These are phyloP conservation scores for Aspergillus taichungensis DNA, from an alignment of 495 filamentous ascomycete species.

Conservation along the genomic window DNA sequence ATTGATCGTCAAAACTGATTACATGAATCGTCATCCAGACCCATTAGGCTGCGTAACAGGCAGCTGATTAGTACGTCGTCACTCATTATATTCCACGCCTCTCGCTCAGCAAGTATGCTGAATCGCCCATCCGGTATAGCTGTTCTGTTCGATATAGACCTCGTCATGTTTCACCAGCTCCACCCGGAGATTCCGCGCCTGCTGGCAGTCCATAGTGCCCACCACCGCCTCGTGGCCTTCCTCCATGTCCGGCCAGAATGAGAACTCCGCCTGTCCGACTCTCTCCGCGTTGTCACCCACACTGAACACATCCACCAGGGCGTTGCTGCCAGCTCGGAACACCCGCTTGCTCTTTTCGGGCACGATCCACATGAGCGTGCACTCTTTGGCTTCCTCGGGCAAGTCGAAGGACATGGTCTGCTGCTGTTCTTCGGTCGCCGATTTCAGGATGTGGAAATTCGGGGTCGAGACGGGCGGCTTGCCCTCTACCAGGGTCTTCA, in stretches of 20 bases:
- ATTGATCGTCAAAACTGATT: too few species aligned
- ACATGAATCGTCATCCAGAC: too few species aligned
- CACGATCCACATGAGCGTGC: neutral
- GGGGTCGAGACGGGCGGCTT: neutral
- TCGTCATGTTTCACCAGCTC: neutral
- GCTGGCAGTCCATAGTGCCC: neutral
- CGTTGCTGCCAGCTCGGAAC: constrained; percentile 1
- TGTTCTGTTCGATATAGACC: constrained; percentile 2
- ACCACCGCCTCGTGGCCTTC: neutral
- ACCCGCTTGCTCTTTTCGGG: neutral
- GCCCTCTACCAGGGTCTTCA: neutral
- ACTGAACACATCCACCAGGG: neutral
- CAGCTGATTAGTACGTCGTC: constrained; percentile 23
- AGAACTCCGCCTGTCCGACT: neutral
- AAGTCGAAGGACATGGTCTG: neutral
- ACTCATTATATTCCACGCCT: constrained; percentile 1
- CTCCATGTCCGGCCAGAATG: neutral
- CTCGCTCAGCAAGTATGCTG: neutral
- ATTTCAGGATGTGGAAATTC: constrained; percentile 1
- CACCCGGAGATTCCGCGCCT: neutral
- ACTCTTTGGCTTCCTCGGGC: neutral
- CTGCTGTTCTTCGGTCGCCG: neutral
- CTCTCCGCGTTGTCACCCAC: neutral
- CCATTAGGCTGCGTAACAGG: constrained; percentile 14
- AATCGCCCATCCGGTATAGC: constrained; percentile 1